Evolutionary conservation across 78 protist genomes (phyloP), one percentile per base, ranked within the genome.

Genomic region (slime mould (Dictyostelium discoideum)): DNA sequence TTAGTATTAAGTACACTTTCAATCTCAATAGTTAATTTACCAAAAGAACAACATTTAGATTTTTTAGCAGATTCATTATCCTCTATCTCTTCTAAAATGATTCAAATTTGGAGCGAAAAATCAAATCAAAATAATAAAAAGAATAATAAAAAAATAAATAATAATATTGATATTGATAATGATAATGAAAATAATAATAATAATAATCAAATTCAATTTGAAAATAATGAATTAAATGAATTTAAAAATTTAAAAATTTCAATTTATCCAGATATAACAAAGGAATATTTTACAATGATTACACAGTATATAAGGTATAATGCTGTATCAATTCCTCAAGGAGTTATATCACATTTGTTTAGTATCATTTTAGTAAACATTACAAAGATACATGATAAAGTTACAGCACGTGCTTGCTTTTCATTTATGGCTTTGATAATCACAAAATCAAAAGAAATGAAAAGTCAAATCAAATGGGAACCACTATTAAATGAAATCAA

Each of bases 251-350:
- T 78, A 63, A 88, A 88, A 29, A 46, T 88, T 24, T 78, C 93
- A 39, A 88, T 88, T 20, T 37, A 57, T n/a, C 93, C 93, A n/a
- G 63, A 44, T 14, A 65, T 88, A 6, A 80, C 86, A 50, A 88
- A 88, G 69, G 93, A 80, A 13, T 88, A 44, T 22, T 88, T 80
- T 29, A 39, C 85, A n/a, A 22, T 88, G 14, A 11, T 78, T 32
- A 11, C 42, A 4, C 93, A 88, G 42, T 88, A 50, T 22, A 44
- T 88, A 16, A 88, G 44, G 5, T 88, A 88, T 54, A 88, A 78
- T 46, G 57, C 69, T 14, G 26, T 1, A 5, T 88, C 93, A 60
- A 48, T 88, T 39, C 93, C 94, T 16, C 7, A 18, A 3, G 42
- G 85, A 5, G 46, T 90, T 0, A 2, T 65, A 18, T 26, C 67